phyloP scores from a whole-genome alignment of 2,329 filamentous ascomycete genomes.

The Colletotrichum endophyticum region DNA sequence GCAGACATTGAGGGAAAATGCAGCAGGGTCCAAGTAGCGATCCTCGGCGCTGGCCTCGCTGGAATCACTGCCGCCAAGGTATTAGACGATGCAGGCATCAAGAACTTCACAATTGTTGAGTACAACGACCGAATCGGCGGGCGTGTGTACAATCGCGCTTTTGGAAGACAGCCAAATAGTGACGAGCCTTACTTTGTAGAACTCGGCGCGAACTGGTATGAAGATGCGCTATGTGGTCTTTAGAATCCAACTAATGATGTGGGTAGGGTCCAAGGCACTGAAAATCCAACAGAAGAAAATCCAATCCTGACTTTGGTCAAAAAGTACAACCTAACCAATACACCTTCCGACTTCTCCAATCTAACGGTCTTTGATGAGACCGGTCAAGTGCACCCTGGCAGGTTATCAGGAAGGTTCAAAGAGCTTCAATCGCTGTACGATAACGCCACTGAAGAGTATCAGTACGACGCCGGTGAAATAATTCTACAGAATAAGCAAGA shows the following conservation, averaged over 20 bases:
- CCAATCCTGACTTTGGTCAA: slow-evolving; percentile 68
- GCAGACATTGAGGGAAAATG: slow-evolving; percentile 18
- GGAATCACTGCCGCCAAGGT: slow-evolving; percentile 70
- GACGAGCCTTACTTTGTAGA: slow-evolving; percentile 61
- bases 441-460: slow-evolving; percentile 46
- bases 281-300: slow-evolving; percentile 47
- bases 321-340: slow-evolving; percentile 61
- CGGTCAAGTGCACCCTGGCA: slow-evolving; percentile 56
- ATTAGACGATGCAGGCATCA: slow-evolving; percentile 62
- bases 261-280: slow-evolving; percentile 13
- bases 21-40: slow-evolving; percentile 41
- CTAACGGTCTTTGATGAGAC: slow-evolving; percentile 66
- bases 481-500: slow-evolving; percentile 67
- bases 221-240: slow-evolving; percentile 27
- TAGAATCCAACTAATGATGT: neutral
- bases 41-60: slow-evolving; percentile 63
- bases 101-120: slow-evolving; percentile 70
- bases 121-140: slow-evolving; percentile 68
- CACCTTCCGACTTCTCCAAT: slow-evolving; percentile 61
- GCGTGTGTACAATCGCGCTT: slow-evolving; percentile 60
- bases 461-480: slow-evolving; percentile 57
- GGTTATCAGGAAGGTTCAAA: neutral
- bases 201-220: slow-evolving; percentile 69
- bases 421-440: slow-evolving; percentile 56
- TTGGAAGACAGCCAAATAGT: slow-evolving; percentile 55